Base-by-base conservation (phyloP, 1,139 yeast species). In the Saccharomyces hybrid region DNA sequence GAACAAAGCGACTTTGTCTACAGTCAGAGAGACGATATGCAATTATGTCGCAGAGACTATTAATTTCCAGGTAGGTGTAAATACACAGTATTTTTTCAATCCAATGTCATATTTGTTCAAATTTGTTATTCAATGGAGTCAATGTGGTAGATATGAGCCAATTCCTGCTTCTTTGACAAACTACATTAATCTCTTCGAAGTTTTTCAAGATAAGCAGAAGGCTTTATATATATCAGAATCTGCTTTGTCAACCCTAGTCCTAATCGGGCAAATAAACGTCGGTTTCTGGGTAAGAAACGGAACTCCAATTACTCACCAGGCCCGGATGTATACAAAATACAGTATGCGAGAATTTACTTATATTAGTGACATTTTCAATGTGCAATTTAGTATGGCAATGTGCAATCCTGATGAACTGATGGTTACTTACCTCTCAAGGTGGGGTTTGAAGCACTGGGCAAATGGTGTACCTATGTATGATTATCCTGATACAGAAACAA, bases 211-310 rank as follows among this genome's bases (percentile, higher is more conserved):
- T 50, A 62, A 55, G 54, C 56, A 56, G 44, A 62, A 53, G 50
- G 57, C 55, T 7, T 54, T 52, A n/a, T 64, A 48, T 56, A 67
- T 61, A 25, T 60, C 61, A 60, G 96, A 89, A 57, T 85, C 86
- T 59, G 85, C 97, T 0, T 71, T 93, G 25, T 76, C 96, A 56
- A 85, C 93, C 0, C 68, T 88, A 32, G 95, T 87, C 0, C 71
- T 88, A 23, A 76, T 85, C 6, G 76, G 91, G 0, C 97, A 93
- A 66, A 82, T 90, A 14, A 81, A 82, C 49, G 77, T 81, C 1
- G 96, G 96, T 0, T 80, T 85, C 57, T 93, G 98, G 98, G 88
- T 93, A 3, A 79, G 98, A 67, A 93, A 93, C 66, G 91, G 91
- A 0, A 79, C 82, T 57, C 85, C 93, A 48, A 83, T 89, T 11